Evolutionary conservation across 2,329 filamentous ascomycete species (phyloP), one percentile per base, ranked within the genome.

Genomic region (Verticillium longisporum): DNA sequence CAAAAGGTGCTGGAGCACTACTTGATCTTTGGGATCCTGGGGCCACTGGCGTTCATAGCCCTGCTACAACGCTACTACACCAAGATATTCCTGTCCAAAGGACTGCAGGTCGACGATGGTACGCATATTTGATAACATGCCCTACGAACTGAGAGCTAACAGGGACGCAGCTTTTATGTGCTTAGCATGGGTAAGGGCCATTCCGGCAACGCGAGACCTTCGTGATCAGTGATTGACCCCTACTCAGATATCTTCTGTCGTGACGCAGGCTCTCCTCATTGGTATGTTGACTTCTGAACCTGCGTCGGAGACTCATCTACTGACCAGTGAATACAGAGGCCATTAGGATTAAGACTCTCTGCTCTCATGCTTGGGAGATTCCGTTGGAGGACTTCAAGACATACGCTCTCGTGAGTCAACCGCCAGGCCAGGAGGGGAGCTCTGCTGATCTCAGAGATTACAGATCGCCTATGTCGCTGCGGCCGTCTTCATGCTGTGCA

Each of bases 401-500:
- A 14, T 65, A 63, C 41, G 45, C 59, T 1, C 15, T 66, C 5
- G 66, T 67, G 41, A 58, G 64, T 56, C n/a, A 6, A 2, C 4
- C 36, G 13, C 1, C 2, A 21, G 1, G 14, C 18, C 31, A 5
- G 10, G 6, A 15, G 5, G 33, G 9, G 15, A 21, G 14, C 26
- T n/a, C 14, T 4, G 5, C 11, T 21, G 7, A 26, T 2, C 5
- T 34, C 50, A 14, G 37, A 26, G 1, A 6, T 13, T 2, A 10
- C 37, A 66, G 66, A 55, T 57, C 13, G 61, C 50, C 3, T 71
- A 70, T 21, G 60, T 72, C 4, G 63, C 67, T 0, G 64, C 66
- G 1, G 65, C 67, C 5, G 64, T 76, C 31, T 77, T 74, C 59
- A 69, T 73, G n/a, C 60, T 73, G 15, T 71, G 72, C 36, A 71